phyloP scores from a whole-genome alignment of 2,329 filamentous ascomycete genomes.

The Apiospora saccharicola region DNA sequence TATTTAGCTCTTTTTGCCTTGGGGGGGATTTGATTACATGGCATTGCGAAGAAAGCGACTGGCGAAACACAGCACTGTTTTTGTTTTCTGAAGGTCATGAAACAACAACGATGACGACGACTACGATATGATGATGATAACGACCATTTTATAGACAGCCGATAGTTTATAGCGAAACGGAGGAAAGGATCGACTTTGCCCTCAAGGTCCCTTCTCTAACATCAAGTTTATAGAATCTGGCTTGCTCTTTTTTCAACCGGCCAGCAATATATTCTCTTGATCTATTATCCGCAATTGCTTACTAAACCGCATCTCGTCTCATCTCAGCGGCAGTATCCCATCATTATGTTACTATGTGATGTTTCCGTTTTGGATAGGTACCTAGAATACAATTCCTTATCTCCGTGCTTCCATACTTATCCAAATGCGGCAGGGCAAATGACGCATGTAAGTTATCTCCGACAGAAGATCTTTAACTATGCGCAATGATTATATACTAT shows the following conservation, averaged over 20 bases:
- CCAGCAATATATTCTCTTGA: conserved; percentile 4
- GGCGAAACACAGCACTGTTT: conserved; percentile 22
- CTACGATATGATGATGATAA: conserved; percentile 30
- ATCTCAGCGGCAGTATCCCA: neutral
- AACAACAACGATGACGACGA: conserved; percentile 28
- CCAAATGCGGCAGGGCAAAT: neutral
- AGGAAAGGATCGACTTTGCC: neutral
- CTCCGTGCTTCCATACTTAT: neutral
- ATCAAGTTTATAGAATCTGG: conserved; percentile 9
- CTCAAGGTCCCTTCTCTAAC: neutral
- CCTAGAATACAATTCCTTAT: neutral
- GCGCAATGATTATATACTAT: neutral
- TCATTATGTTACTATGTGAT: neutral
- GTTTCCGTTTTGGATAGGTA: neutral
- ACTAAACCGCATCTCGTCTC: neutral
- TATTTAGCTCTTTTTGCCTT: neutral
- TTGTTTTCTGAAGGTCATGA: conserved; percentile 28
- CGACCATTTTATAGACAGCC: conserved; percentile 23
- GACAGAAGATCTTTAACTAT: neutral
- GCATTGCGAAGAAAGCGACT: conserved; percentile 9
- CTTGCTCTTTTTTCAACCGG: neutral
- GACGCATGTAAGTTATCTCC: neutral
- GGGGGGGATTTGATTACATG: neutral
- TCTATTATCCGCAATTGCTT: neutral
- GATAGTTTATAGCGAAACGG: conserved; percentile 2